These are phyloP conservation scores for Limonium bicolor DNA, from an alignment of 148 eudicot genomes.

Conservation along the genomic window DNA sequence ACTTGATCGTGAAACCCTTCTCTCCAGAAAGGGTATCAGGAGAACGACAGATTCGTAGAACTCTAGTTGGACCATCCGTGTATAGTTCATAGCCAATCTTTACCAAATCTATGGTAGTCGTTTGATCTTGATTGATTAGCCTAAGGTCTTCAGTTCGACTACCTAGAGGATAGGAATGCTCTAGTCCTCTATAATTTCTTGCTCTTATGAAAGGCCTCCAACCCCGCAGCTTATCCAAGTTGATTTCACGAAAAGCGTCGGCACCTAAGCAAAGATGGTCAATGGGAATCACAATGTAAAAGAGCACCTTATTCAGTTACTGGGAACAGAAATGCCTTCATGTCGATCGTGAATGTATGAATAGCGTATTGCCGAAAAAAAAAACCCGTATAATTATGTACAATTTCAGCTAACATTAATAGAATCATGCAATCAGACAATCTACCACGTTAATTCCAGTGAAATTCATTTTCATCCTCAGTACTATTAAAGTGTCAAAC, in stretches of 20 bases:
- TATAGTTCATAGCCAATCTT: conserved; percentile 72
- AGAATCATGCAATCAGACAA: too few relatives aligned
- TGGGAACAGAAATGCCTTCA: too few relatives aligned
- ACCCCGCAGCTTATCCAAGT: conserved; percentile 78
- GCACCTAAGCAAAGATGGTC: too few relatives aligned
- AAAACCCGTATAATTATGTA: too few relatives aligned
- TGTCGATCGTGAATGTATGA: too few relatives aligned
- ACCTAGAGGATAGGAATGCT: conserved; percentile 33
- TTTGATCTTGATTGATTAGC: conserved; percentile 17
- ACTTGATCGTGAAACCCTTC: conserved; percentile 24
- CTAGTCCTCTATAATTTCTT: conserved; percentile 34
- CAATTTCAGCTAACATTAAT: too few relatives aligned
- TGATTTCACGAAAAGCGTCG: conserved; percentile 68
- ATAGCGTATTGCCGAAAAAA: too few relatives aligned
- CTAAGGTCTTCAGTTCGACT: conserved; percentile 21
- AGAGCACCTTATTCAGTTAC: too few relatives aligned
- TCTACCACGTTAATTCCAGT: too few relatives aligned
- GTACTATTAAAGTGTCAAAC: too few relatives aligned
- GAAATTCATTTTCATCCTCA: too few relatives aligned
- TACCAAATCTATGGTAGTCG: conserved; percentile 26
- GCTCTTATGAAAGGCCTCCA: conserved; percentile 76
- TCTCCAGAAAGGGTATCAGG: conserved; percentile 32
- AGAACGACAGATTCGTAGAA: conserved; percentile 59
- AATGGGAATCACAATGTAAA: too few relatives aligned
- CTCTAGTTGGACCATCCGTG: conserved; percentile 87